A percentile compares a stretch with the other conserved stretches of the same genome.
Conservation (phyloP, 805 yeast genomes). For the Candida krabiensis region DNA sequence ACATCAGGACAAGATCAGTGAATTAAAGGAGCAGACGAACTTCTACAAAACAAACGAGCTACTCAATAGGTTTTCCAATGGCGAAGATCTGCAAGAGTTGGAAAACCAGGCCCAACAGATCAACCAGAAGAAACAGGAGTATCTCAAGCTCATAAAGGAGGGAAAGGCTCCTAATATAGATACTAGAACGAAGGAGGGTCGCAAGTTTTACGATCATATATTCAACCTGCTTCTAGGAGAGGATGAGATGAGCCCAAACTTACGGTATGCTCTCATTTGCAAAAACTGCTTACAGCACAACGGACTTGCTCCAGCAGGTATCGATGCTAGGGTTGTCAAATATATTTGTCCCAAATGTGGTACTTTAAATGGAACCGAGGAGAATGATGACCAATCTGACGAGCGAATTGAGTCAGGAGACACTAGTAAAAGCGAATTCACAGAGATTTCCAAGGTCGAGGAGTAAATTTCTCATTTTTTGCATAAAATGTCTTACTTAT, state of each 20-base stretch:
- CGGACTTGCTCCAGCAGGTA: constrained; percentile 78
- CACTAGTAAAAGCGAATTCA: constrained; percentile 9
- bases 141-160: constrained; percentile 34
- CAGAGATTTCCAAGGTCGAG: constrained; percentile 1
- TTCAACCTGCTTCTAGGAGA: constrained; percentile 53
- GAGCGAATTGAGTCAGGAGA: constrained; percentile 4
- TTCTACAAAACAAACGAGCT: constrained; percentile 76
- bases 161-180: constrained; percentile 21
- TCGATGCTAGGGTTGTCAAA: constrained; percentile 46
- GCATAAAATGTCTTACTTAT: no score
- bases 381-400: constrained; percentile 1
- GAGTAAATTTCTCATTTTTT: not conserved
- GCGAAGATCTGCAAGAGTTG: constrained; percentile 44
- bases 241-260: constrained; percentile 60
- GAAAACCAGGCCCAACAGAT: constrained; percentile 45
- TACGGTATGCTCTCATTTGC: constrained; percentile 74
- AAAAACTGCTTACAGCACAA: constrained; percentile 65
- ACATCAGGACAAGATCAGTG: constrained; percentile 37
- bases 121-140: constrained; percentile 38
- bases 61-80: constrained; percentile 58
- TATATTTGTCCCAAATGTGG: constrained; percentile 73
- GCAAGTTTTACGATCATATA: constrained; percentile 31
- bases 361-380: constrained; percentile 28
- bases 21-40: constrained; percentile 54
- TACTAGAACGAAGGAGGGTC: constrained; percentile 12